Evolutionary conservation across 192 early-diverging fungal genomes (phyloP).

Genomic region (Coemansia reversa): DNA sequence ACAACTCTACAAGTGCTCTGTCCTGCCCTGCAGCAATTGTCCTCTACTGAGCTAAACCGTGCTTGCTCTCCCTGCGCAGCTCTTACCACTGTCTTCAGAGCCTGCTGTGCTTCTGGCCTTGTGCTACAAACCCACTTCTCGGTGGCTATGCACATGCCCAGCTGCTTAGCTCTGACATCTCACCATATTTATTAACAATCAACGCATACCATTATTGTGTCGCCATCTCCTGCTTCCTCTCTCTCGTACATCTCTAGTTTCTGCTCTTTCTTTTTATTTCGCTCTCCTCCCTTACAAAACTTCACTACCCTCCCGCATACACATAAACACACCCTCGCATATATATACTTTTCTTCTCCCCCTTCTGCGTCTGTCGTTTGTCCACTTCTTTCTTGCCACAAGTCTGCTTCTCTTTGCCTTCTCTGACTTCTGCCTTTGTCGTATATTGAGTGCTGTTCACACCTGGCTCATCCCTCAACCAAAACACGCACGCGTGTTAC

Average conservation of each 20-base stretch:
- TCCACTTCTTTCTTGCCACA: not conserved
- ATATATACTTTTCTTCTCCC: conserved; percentile 2
- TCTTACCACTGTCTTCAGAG: not conserved
- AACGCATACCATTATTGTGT: conserved; percentile 12
- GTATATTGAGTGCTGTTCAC: conserved; percentile 5
- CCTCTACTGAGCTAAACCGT: not conserved
- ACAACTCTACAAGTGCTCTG: not conserved
- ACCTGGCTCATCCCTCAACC: not conserved
- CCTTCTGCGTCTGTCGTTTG: not conserved
- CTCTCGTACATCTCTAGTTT: conserved; percentile 13
- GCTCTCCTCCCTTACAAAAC: conserved; percentile 2
- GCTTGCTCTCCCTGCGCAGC: not conserved
- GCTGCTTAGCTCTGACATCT: conserved; percentile 40
- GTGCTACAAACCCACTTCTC: conserved; percentile 8
- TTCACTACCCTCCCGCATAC: conserved; percentile 11
- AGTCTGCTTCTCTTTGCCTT: not conserved
- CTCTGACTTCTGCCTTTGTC: not conserved
- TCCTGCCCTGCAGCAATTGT: not conserved
- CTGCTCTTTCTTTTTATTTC: conserved; percentile 15
- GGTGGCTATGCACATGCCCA: conserved; percentile 21
- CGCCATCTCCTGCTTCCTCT: conserved; percentile 1
- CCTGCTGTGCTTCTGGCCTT: not conserved
- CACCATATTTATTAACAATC: conserved; percentile 34
- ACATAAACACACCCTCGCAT: conserved; percentile 4
- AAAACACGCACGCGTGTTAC: not conserved